Evolutionary conservation across 2,329 filamentous ascomycete species (phyloP).

Genomic region (Diaporthe sp.): DNA sequence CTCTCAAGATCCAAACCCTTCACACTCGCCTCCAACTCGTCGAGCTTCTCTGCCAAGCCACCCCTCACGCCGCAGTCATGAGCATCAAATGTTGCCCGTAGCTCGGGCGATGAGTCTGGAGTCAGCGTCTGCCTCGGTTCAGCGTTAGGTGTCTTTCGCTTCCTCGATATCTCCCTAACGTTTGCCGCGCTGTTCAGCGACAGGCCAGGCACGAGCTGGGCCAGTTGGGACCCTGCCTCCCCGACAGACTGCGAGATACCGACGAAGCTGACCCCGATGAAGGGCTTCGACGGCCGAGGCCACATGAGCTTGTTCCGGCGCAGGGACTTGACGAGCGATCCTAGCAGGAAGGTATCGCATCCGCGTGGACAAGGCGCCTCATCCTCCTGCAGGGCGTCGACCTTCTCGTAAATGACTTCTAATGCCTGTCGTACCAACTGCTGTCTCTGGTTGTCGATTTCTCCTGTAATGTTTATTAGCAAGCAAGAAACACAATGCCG

Average conservation of each 20-base stretch:
- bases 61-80: conserved; percentile 40
- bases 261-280: conserved; percentile 44
- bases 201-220: conserved; percentile 13
- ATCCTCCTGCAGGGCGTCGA: conserved; percentile 43
- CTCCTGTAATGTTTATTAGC: conserved; percentile 36
- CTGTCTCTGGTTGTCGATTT: conserved; percentile 47
- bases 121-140: conserved; percentile 38
- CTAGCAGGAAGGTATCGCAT: conserved; percentile 47
- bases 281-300: conserved; percentile 45
- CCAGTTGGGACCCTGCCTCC: conserved; percentile 40
- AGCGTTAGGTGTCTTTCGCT: conserved; percentile 37
- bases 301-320: conserved; percentile 44
- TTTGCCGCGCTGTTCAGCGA: conserved; percentile 17
- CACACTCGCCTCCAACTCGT: conserved; percentile 40
- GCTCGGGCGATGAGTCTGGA: conserved; percentile 44
- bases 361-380: conserved; percentile 40
- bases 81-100: conserved; percentile 32
- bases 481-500: no score
- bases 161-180: conserved; percentile 12
- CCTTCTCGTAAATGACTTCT: conserved; percentile 41
- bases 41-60: conserved; percentile 41
- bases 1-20: conserved; percentile 47
- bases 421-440: conserved; percentile 43
- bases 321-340: conserved; percentile 47
- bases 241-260: conserved; percentile 42